Evolutionary conservation across 768 basidiomycete genomes (phyloP).

Genomic region (Clathrus columnatus): DNA sequence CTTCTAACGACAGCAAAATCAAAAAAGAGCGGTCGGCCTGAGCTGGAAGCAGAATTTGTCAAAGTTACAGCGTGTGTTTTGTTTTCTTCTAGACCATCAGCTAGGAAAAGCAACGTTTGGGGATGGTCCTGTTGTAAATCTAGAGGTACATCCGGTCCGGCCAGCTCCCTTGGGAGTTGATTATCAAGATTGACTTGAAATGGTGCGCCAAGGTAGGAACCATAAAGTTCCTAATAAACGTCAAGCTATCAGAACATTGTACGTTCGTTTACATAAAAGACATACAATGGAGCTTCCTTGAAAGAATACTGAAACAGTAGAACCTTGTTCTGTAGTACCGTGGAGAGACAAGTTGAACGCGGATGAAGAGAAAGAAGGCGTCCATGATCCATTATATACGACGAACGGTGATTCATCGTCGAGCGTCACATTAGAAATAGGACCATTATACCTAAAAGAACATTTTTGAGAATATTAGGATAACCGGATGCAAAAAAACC

Average conservation of each 20-base stretch:
- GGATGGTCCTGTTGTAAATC: not conserved
- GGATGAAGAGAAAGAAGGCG: not conserved
- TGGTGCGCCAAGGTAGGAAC: conserved; percentile 18
- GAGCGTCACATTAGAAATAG: not conserved
- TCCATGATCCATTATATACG: not conserved
- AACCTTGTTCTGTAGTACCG: not conserved
- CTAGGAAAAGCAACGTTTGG: conserved; percentile 2
- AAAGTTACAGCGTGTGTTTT: not conserved
- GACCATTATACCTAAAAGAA: no score
- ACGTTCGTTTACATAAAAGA: conserved; percentile 19
- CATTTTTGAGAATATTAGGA: no score
- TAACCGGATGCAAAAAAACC: no score
- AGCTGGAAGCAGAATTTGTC: not conserved
- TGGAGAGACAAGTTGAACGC: conserved; percentile 8
- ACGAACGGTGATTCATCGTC: not conserved
- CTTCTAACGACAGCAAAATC: conserved; percentile 5
- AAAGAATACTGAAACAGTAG: not conserved
- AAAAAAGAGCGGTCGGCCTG: not conserved
- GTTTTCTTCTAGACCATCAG: not conserved
- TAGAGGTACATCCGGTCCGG: not conserved
- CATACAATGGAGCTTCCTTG: conserved; percentile 11
- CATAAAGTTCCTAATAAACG: conserved; percentile 32
- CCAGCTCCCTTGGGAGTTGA: not conserved
- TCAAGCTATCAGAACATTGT: conserved; percentile 27
- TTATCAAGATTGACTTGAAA: conserved; percentile 27